phyloP scores from a whole-genome alignment of 2,329 filamentous ascomycete species.

The Phialophora expanda region DNA sequence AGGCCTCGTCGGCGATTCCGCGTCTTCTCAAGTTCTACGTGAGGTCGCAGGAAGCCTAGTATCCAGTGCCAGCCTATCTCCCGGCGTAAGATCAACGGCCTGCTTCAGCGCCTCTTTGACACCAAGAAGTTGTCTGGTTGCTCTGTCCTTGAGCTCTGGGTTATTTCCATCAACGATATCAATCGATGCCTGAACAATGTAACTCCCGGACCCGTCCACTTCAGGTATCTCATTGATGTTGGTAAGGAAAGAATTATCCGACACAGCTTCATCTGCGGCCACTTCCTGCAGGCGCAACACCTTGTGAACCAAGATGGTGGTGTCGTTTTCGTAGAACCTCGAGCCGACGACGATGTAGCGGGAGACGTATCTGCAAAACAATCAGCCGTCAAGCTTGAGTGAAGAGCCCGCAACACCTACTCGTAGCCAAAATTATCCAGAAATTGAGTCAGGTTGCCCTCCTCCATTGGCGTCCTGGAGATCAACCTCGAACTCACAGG shows the following conservation, averaged over 20 bases:
- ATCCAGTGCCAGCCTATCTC: conserved; percentile 64
- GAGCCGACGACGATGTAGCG: conserved; percentile 64
- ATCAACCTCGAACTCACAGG: conserved; percentile 60
- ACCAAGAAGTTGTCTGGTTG: conserved; percentile 59
- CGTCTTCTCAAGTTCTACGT: conserved; percentile 28
- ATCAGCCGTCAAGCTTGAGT: conserved; percentile 21
- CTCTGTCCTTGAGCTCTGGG: conserved; percentile 59
- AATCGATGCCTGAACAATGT: conserved; percentile 63
- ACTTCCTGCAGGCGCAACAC: conserved; percentile 54
- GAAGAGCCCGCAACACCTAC: conserved; percentile 46
- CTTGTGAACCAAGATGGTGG: conserved; percentile 62
- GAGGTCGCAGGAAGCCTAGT: conserved; percentile 56
- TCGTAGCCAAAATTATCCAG: conserved; percentile 61
- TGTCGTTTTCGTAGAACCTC: conserved; percentile 63
- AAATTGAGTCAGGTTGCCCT: conserved; percentile 56
- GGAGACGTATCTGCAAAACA: conserved; percentile 56
- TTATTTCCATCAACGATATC: conserved; percentile 60
- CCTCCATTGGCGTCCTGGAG: conserved; percentile 54
- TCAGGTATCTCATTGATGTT: conserved; percentile 53
- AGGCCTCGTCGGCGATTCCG: background rate
- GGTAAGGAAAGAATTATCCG: conserved; percentile 39
- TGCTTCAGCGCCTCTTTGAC: conserved; percentile 62
- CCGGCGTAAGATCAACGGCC: conserved; percentile 61
- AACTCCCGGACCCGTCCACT: conserved; percentile 62
- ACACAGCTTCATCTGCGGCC: conserved; percentile 42